phyloP scores from a whole-genome alignment of 2,329 filamentous ascomycete genomes.

The Venturia aucupariae region DNA sequence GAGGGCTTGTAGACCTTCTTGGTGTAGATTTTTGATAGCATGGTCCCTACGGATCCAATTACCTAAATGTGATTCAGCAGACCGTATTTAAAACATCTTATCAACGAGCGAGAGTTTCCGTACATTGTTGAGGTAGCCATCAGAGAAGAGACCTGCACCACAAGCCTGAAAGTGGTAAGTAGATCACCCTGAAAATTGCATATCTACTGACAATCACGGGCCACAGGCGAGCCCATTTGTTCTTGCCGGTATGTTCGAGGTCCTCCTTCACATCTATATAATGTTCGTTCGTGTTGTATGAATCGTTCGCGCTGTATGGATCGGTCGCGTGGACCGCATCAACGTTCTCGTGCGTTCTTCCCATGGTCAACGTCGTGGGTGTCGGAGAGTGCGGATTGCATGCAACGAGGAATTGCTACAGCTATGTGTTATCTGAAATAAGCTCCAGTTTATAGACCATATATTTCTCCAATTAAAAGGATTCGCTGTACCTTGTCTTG shows the following conservation, averaged over 20 bases:
- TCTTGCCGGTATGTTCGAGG: conserved; percentile 13
- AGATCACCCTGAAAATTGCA: not conserved
- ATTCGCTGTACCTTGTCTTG: not conserved
- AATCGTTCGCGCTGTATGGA: not conserved
- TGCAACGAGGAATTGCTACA: no score
- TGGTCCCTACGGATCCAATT: conserved; percentile 78
- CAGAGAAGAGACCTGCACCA: conserved; percentile 81
- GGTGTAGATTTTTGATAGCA: conserved; percentile 60
- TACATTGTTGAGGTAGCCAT: conserved; percentile 86
- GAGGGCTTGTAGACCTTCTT: conserved; percentile 61
- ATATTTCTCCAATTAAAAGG: not conserved
- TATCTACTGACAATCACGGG: conserved; percentile 9
- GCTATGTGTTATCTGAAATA: no score
- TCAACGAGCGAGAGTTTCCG: conserved; percentile 17
- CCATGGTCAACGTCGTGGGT: not conserved
- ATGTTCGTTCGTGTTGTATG: no score
- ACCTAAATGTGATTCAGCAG: conserved; percentile 33
- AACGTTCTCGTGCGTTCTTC: not conserved
- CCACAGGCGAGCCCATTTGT: conserved; percentile 9
- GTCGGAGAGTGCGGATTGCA: not conserved
- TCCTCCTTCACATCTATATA: not conserved
- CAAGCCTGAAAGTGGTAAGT: conserved; percentile 3
- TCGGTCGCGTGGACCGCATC: not conserved
- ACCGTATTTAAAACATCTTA: not conserved
- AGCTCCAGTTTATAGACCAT: not conserved